Evolutionary conservation across 2,329 filamentous ascomycete genomes (phyloP).

Genomic region (Alternaria angustiovoidea): DNA sequence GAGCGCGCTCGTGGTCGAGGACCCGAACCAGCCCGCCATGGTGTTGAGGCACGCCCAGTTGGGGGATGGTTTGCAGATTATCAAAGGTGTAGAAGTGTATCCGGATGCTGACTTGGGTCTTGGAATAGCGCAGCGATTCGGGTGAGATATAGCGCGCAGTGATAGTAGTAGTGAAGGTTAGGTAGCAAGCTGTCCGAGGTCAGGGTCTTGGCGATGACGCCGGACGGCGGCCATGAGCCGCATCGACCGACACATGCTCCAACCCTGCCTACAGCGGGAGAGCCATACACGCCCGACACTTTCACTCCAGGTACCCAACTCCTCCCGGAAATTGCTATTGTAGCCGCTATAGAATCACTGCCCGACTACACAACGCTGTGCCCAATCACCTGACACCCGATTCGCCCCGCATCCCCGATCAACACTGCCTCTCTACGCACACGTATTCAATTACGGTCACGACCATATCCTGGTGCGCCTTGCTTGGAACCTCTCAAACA

Average conservation of each 20-base stretch:
- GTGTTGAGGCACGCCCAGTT: constrained; percentile 17
- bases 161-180: constrained; percentile 12
- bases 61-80: not conserved
- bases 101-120: too few species aligned
- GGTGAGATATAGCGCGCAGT: constrained; percentile 3
- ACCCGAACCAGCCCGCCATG: constrained; percentile 94
- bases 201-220: constrained; percentile 20
- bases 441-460: constrained; percentile 16
- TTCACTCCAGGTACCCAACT: not conserved
- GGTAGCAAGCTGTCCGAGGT: constrained; percentile 21
- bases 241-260: constrained; percentile 13
- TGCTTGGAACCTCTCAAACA: constrained; percentile 24
- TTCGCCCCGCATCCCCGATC: constrained; percentile 16
- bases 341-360: not conserved
- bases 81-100: not conserved
- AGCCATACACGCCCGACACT: constrained; percentile 4
- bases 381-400: constrained; percentile 4
- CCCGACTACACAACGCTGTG: not conserved
- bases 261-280: constrained; percentile 11
- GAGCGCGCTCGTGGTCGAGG: constrained; percentile 85
- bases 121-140: not conserved
- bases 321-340: not conserved
- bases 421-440: constrained; percentile 12
- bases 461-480: constrained; percentile 2
- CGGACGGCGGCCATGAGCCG: constrained; percentile 18